Evolutionary conservation across 805 yeast species (phyloP), one percentile per base, ranked within the genome.

Genomic region (Spathaspora girioi): DNA sequence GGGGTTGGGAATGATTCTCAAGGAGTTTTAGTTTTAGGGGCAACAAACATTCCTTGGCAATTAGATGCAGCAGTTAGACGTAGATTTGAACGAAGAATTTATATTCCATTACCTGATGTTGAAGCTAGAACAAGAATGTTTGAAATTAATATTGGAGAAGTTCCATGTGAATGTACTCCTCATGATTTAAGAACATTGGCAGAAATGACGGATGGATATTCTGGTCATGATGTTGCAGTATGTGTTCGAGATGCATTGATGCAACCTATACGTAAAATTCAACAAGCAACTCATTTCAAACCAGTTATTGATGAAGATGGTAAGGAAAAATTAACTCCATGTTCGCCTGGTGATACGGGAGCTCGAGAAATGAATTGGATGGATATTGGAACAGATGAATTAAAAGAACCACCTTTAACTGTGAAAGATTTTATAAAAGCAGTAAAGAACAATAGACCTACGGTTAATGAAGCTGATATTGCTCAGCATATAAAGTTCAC

Each of bases 21-120:
- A 46, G 99, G 99, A 8, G 97, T 94, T 1, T 75, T 94, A 35
- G 98, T 94, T 0, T 76, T 94, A 48, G 99, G 99, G 27, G 99
- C 99, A 1, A 94, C 99, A 7, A 94, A 94, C 68, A 94, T 94
- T 54, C 99, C 99, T 17, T 94, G 99, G 99, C 97, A 93, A 72
- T 77, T 94, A 59, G 99, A 94, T 69, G 90, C 97, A 45, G 99
- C 99, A 7, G 89, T 94, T 46, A 82, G 99, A 69, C 85, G 99
- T 73, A 85, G 99, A 69, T 94, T 94, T 62, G 99, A 94, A 68
- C 83, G 87, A 59, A 84, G 99, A 71, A 94, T 94, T 54, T 94
- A 94, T 66, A 94, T 94, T 55, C 87, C 99, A 2, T 76, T 94
- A 51, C 99, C 99, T 0, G 99, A 94, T 54, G 80, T 81, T n/a